These are phyloP conservation scores for Pichia terricola DNA, from an alignment of 1,139 yeast genomes.

Conservation along the genomic window DNA sequence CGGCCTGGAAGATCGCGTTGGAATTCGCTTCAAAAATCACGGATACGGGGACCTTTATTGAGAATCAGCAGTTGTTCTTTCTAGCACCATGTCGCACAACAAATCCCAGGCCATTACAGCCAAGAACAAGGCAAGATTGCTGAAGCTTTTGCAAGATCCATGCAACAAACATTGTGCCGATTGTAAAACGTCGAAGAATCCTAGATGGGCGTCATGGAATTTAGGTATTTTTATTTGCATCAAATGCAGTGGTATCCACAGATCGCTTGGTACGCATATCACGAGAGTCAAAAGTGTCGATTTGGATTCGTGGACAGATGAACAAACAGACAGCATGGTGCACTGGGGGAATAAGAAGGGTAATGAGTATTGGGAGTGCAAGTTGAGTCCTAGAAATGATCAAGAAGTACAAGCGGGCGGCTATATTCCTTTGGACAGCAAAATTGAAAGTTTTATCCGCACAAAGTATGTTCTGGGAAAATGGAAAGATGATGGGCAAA, in stretches of 20 bases:
- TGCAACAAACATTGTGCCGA: conserved; percentile 80
- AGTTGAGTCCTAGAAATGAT: conserved; percentile 37
- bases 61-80: too few species aligned
- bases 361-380: conserved; percentile 74
- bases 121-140: conserved; percentile 25
- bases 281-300: conserved; percentile 83
- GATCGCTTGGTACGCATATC: conserved; percentile 93
- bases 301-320: conserved; percentile 94
- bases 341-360: conserved; percentile 81
- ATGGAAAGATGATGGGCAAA: conserved; percentile 73
- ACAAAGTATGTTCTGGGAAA: conserved; percentile 86
- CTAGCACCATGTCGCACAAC: conserved; percentile 11
- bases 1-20: too few species aligned
- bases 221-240: conserved; percentile 89
- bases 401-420: conserved; percentile 22
- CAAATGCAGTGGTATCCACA: conserved; percentile 87
- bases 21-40: too few species aligned
- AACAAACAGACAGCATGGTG: conserved; percentile 74
- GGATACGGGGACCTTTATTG: too few species aligned
- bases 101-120: conserved; percentile 9
- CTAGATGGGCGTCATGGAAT: conserved; percentile 98
- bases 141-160: conserved; percentile 53
- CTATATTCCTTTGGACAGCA: conserved; percentile 75
- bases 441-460: conserved; percentile 79
- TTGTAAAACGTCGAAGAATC: conserved; percentile 81